Conservation (phyloP, 208 protist genomes). For the Leishmania turanica region DNA sequence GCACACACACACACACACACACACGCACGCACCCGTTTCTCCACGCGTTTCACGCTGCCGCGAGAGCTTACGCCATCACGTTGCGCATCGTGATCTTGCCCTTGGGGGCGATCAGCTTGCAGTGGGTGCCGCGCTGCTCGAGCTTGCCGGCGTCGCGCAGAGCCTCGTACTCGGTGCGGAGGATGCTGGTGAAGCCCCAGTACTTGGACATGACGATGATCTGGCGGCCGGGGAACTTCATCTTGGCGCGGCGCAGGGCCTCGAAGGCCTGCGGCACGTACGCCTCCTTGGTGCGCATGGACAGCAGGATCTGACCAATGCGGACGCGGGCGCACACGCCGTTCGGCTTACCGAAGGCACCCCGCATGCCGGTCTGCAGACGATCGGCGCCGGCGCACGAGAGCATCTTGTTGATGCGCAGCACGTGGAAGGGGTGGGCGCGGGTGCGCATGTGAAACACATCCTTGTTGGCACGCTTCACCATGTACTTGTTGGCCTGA, state of each 20-base stretch:
- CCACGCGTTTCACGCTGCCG: not conserved
- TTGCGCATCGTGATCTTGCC: constrained; percentile 79
- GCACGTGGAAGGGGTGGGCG: constrained; percentile 99
- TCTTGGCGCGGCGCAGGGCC: constrained; percentile 85
- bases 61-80: constrained; percentile 46
- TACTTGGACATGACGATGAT: constrained; percentile 84
- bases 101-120: constrained; percentile 77
- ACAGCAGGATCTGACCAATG: constrained; percentile 98
- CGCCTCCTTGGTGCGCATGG: constrained; percentile 93
- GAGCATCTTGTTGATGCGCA: constrained; percentile 99
- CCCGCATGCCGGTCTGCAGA: constrained; percentile 95
- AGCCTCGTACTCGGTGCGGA: constrained; percentile 74
- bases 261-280: constrained; percentile 70
- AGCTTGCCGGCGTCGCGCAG: constrained; percentile 67
- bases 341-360: constrained; percentile 89
- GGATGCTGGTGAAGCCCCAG: constrained; percentile 86
- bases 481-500: constrained; percentile 99
- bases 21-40: not conserved
- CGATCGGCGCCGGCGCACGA: constrained; percentile 99
- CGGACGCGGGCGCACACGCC: constrained; percentile 97
- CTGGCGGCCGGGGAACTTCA: constrained; percentile 77
- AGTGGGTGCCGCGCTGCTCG: constrained; percentile 71
- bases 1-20: not conserved
- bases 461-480: constrained; percentile 98
- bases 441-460: constrained; percentile 99